Evolutionary conservation across 495 filamentous ascomycete species (phyloP), one percentile per base, ranked within the genome.

Genomic region (Aspergillus cavernicola): DNA sequence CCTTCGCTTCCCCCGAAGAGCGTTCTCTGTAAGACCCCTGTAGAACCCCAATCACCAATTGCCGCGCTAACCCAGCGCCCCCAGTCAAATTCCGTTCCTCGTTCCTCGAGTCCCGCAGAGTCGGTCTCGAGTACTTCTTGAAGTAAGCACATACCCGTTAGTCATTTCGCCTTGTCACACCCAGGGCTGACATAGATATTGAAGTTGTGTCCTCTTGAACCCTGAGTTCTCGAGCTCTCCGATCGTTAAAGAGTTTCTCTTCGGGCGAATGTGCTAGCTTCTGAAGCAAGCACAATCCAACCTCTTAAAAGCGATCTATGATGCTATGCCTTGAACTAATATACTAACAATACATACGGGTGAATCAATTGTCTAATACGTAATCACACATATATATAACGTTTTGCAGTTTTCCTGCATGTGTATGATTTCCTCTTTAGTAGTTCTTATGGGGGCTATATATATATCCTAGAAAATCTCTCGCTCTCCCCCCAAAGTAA

Each of bases 171-270:
- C 37, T 41, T 15, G 26, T 6, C 37, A 24, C 38, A 38, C 0
- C 12, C 16, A 26, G 10, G 2, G 28, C 52, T 61, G 31, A 45
- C 33, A 46, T 31, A 18, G 15, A 18, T 20, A 7, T 36, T 53
- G 13, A 56, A 86, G 83, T 53, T 86, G 83, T 64, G 71, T 87
- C 20, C 70, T 88, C 19, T 63, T 88, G 6, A 88, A 88, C 61
- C 85, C 85, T 0, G 85, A 87, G 60, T 86, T 87, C 63, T 78
- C 85, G 35, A 80, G 80, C 36, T 82, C 81, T 15, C 82, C 84
- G 7, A 74, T 87, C 18, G 78, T 86, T n/a, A 86, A 86, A 59
- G 83, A 87, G 37, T 88, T 87, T 59, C 69, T 87, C n/a, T 81
- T 87, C 55, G 73, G 67, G 26, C 66, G 67, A 19, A 57, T 70